Conservation (phyloP, 1,284 basidiomycete genomes). For the Fomitopsis betulina region DNA sequence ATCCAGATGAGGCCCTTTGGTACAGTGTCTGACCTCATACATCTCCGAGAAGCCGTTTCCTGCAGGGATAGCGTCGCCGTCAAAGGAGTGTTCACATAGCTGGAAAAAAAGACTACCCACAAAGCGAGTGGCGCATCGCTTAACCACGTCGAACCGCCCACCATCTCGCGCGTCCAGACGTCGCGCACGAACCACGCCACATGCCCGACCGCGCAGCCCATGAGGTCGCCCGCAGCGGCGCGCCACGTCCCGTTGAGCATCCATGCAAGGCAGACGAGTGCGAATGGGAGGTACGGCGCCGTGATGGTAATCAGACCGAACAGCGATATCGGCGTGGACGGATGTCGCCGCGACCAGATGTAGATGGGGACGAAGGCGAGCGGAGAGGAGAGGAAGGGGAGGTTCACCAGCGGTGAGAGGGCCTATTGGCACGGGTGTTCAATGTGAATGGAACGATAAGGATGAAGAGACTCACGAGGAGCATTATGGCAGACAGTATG, state of each 20-base stretch:
- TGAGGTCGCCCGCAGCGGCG: slow-evolving; percentile 80
- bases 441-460: not conserved
- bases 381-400: slow-evolving; percentile 86
- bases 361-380: slow-evolving; percentile 95
- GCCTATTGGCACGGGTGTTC: slow-evolving; percentile 38
- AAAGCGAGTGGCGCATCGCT: slow-evolving; percentile 74
- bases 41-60: slow-evolving; percentile 67
- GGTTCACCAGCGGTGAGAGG: slow-evolving; percentile 81
- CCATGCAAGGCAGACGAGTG: slow-evolving; percentile 89
- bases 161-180: slow-evolving; percentile 92
- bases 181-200: slow-evolving; percentile 91
- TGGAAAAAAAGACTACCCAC: slow-evolving; percentile 47
- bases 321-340: slow-evolving; percentile 90
- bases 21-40: not conserved
- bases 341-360: slow-evolving; percentile 93
- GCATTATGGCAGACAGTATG: slow-evolving; percentile 73
- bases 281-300: slow-evolving; percentile 92
- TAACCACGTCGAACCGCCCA: slow-evolving; percentile 69
- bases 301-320: slow-evolving; percentile 94
- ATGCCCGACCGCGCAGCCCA: slow-evolving; percentile 89
- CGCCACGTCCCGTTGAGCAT: slow-evolving; percentile 83
- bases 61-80: slow-evolving; percentile 21
- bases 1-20: not conserved
- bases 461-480: slow-evolving; percentile 56
- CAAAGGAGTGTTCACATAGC: not conserved